Evolutionary conservation across 805 yeast species (phyloP), one percentile per base, ranked within the genome.

Genomic region (Teunomyces cretensis): DNA sequence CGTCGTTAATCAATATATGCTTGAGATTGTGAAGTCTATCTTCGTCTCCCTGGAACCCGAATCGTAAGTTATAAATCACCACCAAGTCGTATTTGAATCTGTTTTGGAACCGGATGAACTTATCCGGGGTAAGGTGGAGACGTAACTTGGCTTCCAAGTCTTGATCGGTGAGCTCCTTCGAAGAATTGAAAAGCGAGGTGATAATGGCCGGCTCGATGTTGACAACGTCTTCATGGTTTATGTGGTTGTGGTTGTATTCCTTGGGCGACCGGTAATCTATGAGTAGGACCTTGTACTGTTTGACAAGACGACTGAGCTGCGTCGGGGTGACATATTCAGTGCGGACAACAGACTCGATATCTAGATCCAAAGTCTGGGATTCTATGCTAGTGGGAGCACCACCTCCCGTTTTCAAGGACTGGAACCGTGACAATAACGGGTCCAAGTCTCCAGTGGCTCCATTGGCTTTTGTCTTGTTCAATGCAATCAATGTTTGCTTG

Each of bases 231-330:
- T 68, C 64, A 19, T 80, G 67, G 9, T 76, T 68, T 16, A 91
- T 80, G 61, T 89, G 97, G 39, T 79, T 77, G 35, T 69, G 67
- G 39, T 80, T 77, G 57, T 76, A 90, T 30, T 80, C 83, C 14
- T 68, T 70, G 32, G 83, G 70, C 13, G 83, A 68, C 52, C 97
- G 70, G 33, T 82, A 75, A 60, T 92, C 98, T 6, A 92, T 75
- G 9, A 91, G 49, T n/a, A 91, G 68, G 0, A 85, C 56, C 22
- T 41, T 52, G 27, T 13, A 24, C 15, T 22, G 26, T 15, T 31
- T 13, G 22, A 61, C 26, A 5, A 54, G 22, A 6, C 41, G 22
- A 15, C 49, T 41, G 12, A 66, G 44, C 39, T 60, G 56, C 6
- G 40, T 41, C 0, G 65, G 55, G 3, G 57, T 49, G 5, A 65